Percentiles rank a stretch among this genome's conserved stretches.
Conservation (phyloP, 306 rosid species). For the Mimosa bimucronata region DNA sequence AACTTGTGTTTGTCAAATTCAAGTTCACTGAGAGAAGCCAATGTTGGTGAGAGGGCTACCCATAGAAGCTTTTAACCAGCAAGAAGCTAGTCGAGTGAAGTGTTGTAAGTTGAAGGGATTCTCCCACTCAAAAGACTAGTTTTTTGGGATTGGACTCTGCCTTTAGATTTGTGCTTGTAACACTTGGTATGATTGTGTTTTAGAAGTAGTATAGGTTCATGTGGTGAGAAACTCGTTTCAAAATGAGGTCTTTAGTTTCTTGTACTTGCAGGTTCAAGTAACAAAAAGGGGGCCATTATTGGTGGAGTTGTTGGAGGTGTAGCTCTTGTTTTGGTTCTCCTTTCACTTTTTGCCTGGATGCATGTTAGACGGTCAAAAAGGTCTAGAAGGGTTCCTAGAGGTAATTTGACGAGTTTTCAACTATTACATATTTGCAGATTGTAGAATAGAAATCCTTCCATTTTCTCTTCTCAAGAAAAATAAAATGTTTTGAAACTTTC, state of each 20-base stretch:
- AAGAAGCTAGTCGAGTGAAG: too few relatives aligned
- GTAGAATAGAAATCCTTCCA: neutral
- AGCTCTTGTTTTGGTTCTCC: neutral
- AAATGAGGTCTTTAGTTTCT: neutral
- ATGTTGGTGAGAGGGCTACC: too few relatives aligned
- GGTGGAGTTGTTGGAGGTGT: neutral
- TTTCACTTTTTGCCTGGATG: neutral
- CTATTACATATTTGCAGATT: neutral
- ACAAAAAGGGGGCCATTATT: neutral
- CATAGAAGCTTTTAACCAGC: too few relatives aligned
- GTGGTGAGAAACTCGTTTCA: neutral
- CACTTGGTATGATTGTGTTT: neutral
- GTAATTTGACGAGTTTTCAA: neutral
- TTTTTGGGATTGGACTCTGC: too few relatives aligned
- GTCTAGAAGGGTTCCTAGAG: neutral
- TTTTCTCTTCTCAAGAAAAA: neutral
- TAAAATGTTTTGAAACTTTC: neutral
- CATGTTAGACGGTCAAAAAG: neutral
- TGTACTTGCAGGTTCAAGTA: conserved; percentile 5
- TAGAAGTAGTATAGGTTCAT: neutral
- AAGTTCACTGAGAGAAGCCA: too few relatives aligned
- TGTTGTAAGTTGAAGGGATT: too few relatives aligned
- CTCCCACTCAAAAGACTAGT: too few relatives aligned
- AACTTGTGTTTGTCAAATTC: too few relatives aligned
- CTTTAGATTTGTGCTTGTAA: too few relatives aligned